Conservation (phyloP, 2,329 filamentous ascomycete species). For the Neonectria ditissima region DNA sequence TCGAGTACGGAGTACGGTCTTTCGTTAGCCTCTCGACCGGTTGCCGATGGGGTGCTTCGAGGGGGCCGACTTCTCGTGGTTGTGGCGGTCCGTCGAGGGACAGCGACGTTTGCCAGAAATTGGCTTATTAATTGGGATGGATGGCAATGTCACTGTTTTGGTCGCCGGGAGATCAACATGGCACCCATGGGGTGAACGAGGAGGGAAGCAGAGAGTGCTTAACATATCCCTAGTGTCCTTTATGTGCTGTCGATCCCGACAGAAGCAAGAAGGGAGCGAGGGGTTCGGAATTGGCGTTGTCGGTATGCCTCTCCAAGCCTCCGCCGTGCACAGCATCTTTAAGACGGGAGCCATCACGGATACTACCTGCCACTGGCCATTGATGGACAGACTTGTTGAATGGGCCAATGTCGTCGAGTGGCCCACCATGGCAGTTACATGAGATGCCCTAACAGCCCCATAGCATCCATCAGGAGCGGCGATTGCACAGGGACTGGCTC, state of each 20-base stretch:
- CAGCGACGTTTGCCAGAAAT: slow-evolving; percentile 10
- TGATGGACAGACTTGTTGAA: neutral
- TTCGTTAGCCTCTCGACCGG: slow-evolving; percentile 32
- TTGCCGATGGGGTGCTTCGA: neutral
- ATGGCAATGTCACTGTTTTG: slow-evolving; percentile 9
- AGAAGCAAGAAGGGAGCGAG: slow-evolving; percentile 7
- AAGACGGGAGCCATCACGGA: slow-evolving; percentile 19
- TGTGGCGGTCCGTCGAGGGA: slow-evolving; percentile 3
- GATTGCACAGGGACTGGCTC: slow-evolving; percentile 10
- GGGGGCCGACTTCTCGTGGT: neutral
- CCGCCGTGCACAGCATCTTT: slow-evolving; percentile 3
- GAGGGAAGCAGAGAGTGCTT: neutral
- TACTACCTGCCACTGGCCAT: neutral
- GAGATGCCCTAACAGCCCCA: slow-evolving; percentile 9
- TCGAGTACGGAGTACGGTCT: slow-evolving; percentile 18
- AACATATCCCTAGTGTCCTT: slow-evolving; percentile 21
- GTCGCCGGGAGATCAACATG: slow-evolving; percentile 23
- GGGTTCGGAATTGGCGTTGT: neutral
- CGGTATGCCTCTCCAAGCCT: slow-evolving; percentile 7
- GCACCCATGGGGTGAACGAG: slow-evolving; percentile 8
- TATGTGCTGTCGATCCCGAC: slow-evolving; percentile 10
- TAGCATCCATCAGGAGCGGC: slow-evolving; percentile 17
- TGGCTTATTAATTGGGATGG: slow-evolving; percentile 17
- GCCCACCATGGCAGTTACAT: slow-evolving; percentile 4
- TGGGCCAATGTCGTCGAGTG: neutral